A percentile compares a stretch with the other conserved stretches of the same genome.
These are phyloP conservation scores for Naganishia cerealis DNA, from an alignment of 1,284 basidiomycete species.

Conservation along the genomic window DNA sequence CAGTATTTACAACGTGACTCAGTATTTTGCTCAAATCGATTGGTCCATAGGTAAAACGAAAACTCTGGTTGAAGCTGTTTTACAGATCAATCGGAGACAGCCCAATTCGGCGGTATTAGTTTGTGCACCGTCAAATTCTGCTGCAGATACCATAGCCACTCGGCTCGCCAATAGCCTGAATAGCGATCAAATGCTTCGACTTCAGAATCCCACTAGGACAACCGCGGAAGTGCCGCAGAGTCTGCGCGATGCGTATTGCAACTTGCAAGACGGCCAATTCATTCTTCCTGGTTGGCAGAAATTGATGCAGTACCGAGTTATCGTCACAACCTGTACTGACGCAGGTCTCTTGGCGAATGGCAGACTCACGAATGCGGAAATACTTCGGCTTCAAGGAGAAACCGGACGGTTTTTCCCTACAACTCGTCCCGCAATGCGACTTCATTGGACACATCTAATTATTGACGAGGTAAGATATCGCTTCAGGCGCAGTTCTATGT, in stretches of 20 bases:
- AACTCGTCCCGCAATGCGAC: slow-evolving; percentile 23
- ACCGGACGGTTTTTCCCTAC: slow-evolving; percentile 36
- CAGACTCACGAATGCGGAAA: slow-evolving; percentile 45
- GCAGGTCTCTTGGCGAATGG: slow-evolving; percentile 45
- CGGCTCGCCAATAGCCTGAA: slow-evolving; percentile 42
- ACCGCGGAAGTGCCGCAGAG: slow-evolving; percentile 50
- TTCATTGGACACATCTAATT: slow-evolving; percentile 53
- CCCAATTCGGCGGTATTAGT: slow-evolving; percentile 47
- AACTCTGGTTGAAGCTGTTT: slow-evolving; percentile 48
- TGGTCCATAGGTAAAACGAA: slow-evolving; percentile 52
- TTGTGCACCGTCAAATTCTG: slow-evolving; percentile 52
- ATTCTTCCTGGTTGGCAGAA: slow-evolving; percentile 26
- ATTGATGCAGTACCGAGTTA: slow-evolving; percentile 47
- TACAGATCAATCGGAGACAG: slow-evolving; percentile 47
- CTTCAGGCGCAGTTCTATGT: not conserved
- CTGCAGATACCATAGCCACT: slow-evolving; percentile 53
- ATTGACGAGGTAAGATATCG: slow-evolving; percentile 49
- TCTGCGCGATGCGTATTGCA: slow-evolving; percentile 38
- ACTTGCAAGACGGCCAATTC: slow-evolving; percentile 17
- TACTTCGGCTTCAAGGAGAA: slow-evolving; percentile 41
- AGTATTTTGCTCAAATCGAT: not conserved
- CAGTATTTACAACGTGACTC: slow-evolving; percentile 3
- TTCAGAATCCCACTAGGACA: slow-evolving; percentile 50
- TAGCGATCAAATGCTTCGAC: slow-evolving; percentile 41
- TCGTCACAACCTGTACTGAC: slow-evolving; percentile 49